Evolutionary conservation across 192 early-diverging fungal genomes (phyloP), one percentile per base, ranked within the genome.

Genomic region (Rhizophagus prolifer): DNA sequence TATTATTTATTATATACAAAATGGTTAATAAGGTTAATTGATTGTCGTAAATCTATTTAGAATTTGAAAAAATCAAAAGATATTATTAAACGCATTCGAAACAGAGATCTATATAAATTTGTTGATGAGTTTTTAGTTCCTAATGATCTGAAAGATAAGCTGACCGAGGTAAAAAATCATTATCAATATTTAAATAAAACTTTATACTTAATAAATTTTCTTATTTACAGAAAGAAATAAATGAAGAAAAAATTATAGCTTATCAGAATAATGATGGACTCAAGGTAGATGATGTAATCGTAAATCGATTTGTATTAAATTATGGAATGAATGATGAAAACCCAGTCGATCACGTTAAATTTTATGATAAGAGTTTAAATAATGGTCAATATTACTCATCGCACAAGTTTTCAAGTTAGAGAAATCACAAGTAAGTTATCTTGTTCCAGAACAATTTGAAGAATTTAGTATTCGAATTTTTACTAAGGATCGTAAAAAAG

Each of bases 291-390:
- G 95, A 96, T 78, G 88, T 97, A 10, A 90, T 94, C 79, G 85
- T 95, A 6, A 84, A 94, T 59, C 88, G 86, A 65, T 66, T 88
- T 8, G 90, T 85, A 31, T 88, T 96, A 23, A 91, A 94, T 78
- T 96, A 93, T 81, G 94, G 93, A 19, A 92, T 94, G 90, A 88
- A 90, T 67, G 88, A 90, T 61, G 81, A 89, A 34, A 96, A 98
- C 71, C 97, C 97, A 0, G 91, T 98, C 3, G 94, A 98, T 71
- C 81, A 79, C 36, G 86, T 96, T 74, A 85, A 85, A 36, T 98
- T 98, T 74, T 96, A 88, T 82, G 30, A 61, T 62, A 21, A 38
- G 16, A n/a, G 19, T 44, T 0, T 8, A 19, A 58, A 76, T 58
- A 78, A 72, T 66, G 60, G 59, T 25, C 25, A 74, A 25, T 5